Evolutionary conservation across 2,329 filamentous ascomycete genomes (phyloP).

Genomic region (Orbilia ellipsospora): DNA sequence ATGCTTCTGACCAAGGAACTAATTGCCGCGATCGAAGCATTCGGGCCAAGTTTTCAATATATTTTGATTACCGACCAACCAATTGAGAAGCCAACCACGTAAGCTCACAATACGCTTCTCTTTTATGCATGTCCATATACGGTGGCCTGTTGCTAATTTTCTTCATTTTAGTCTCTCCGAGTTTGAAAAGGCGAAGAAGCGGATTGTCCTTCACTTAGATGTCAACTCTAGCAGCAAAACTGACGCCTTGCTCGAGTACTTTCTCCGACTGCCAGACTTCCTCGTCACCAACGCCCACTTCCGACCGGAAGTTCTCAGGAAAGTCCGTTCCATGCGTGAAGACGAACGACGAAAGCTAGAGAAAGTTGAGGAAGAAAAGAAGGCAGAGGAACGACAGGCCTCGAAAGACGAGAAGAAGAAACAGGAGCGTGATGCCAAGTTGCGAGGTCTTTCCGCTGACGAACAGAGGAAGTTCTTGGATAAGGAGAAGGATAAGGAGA

Average conservation of each 20-base stretch:
- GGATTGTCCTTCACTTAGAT: slow-evolving; percentile 46
- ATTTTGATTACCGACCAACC: slow-evolving; percentile 91
- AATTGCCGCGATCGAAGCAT: slow-evolving; percentile 72
- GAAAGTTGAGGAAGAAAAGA: slow-evolving; percentile 80
- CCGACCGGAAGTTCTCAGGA: slow-evolving; percentile 87
- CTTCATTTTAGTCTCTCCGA: slow-evolving; percentile 64
- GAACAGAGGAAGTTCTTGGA: slow-evolving; percentile 87
- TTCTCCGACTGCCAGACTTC: slow-evolving; percentile 84
- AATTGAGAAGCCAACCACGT: slow-evolving; percentile 85
- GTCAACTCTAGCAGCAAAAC: slow-evolving; percentile 64
- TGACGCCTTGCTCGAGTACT: slow-evolving; percentile 81
- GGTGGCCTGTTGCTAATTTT: not conserved
- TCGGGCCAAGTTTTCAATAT: slow-evolving; percentile 83
- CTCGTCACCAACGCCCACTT: slow-evolving; percentile 83
- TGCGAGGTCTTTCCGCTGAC: slow-evolving; percentile 80
- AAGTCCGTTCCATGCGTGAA: slow-evolving; percentile 82
- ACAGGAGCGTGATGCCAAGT: slow-evolving; percentile 85
- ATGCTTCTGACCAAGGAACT: slow-evolving; percentile 87
- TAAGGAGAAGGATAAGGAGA: slow-evolving; percentile 80
- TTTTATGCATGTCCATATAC: slow-evolving; percentile 65
- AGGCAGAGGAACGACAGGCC: slow-evolving; percentile 78
- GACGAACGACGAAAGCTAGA: slow-evolving; percentile 81
- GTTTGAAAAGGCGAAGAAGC: slow-evolving; percentile 47
- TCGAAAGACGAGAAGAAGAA: slow-evolving; percentile 83
- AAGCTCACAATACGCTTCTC: slow-evolving; percentile 60